Conservation (phyloP, 129 eudicot species). For the Scalesia atractyloides region DNA sequence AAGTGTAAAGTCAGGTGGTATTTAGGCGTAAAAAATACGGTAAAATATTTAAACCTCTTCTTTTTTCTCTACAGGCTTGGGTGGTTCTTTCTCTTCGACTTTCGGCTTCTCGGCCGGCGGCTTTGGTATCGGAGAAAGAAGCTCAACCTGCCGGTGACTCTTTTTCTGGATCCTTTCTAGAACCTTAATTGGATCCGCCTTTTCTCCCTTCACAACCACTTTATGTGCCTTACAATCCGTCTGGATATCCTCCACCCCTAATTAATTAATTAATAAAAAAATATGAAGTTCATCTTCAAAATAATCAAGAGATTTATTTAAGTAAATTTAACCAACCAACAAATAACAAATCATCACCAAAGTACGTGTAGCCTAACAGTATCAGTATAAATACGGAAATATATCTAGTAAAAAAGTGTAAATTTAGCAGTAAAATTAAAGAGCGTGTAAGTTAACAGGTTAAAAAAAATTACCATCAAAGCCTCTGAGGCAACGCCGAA, state of each 20-base stretch:
- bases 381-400: no score
- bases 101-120: slow-evolving; percentile 62
- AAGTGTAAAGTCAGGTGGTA: no score
- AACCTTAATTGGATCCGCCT: slow-evolving; percentile 89
- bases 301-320: neutral
- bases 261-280: neutral
- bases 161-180: slow-evolving; percentile 77
- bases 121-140: slow-evolving; percentile 77
- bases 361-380: no score
- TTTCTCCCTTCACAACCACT: slow-evolving; percentile 90
- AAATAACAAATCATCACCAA: no score
- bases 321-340: neutral
- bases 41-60: slow-evolving; percentile 54
- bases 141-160: slow-evolving; percentile 91
- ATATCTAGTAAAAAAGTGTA: no score
- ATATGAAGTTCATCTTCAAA: neutral
- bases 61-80: slow-evolving; percentile 74
- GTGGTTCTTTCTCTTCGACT: slow-evolving; percentile 54
- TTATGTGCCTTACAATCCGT: slow-evolving; percentile 90
- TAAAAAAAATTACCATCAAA: slow-evolving; percentile 47
- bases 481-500: slow-evolving; percentile 76
- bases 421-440: no score
- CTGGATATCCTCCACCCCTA: slow-evolving; percentile 83
- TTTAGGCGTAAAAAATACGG: no score
- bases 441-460: no score